Evolutionary conservation across 441 rosid species (phyloP), one percentile per base, ranked within the genome.

Genomic region (Hura crepitans): DNA sequence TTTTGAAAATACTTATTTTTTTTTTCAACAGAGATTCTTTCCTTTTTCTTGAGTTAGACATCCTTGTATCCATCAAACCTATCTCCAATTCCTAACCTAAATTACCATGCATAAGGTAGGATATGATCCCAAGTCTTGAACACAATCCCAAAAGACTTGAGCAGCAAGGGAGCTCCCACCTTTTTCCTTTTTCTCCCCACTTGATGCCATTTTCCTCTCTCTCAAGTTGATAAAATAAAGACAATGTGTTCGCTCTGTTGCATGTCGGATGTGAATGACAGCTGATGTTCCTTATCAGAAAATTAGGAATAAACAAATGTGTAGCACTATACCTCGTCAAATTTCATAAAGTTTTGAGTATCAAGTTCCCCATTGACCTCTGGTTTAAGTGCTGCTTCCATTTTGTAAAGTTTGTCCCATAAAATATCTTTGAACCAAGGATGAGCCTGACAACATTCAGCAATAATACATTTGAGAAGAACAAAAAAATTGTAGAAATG

Each of bases 341-440:
- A 92, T 82, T 89, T 95, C 96, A 95, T 90, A 63, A 95, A 95
- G 74, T 92, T 94, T 68, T 95, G 97, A 37, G 99, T 89, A 77
- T 95, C 99, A 55, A 95, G 91, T 71, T 92, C 94, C 70, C 99
- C 97, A 74, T 87, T 75, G 63, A 95, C 96, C 67, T 87, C 85
- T 63, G 99, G 99, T 75, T 90, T 95, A 80, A 90, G 92, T 51
- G 97, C 97, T 73, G 99, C 97, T 50, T 95, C 97, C 89, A 81
- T 80, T 72, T 89, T 89, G 72, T 95, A 95, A 75, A 92, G 87
- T 76, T 74, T 86, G 64, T 90, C 89, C 99, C 99, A 95, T 53
- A 57, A 75, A 74, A 90, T 57, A 55, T 82, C 96, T 79, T 82
- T 89, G 81, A 92, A 92, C 99, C 97, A 95, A 76, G 97, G 90